Base-by-base conservation (phyloP, 352 stramenopile genomes). In the Sclerospora graminicola region DNA sequence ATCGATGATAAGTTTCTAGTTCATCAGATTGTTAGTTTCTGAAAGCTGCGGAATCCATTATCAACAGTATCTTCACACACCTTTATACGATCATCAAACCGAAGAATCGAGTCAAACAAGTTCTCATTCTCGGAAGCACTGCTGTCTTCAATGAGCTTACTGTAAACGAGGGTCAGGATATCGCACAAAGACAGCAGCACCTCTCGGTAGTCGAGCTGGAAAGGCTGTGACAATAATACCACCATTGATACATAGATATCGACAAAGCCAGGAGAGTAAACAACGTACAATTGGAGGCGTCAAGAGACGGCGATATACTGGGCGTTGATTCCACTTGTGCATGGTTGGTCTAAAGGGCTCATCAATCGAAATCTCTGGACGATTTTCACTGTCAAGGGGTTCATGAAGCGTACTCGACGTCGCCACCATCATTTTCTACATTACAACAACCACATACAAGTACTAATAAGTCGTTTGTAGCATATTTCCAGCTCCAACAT, bases 391-490 rank as follows among this genome's bases (percentile, higher is more conserved):
- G 26, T 57, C 60, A 8, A 74, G 37, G 23, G 69, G 64, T 45
- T 81, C 66, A 33, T 91, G 70, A 15, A 91, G 56, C 16, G 77
- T 64, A 18, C 57, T 80, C 8, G 65, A 82, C 19, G 80, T 83
- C 20, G 77, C 77, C 30, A 91, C 77, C 67, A 91, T 83, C 47
- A 91, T 63, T 79, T 91, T 91, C 74, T 86, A 52, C 14, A n/a
- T 41, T 31, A 9, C n/a, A 21, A 19, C 8, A 6, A 21, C 42
- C 20, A 42, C 16, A 51, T 2, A 37, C 7, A 47, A 0, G 32
- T 23, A 20, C 13, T 8, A n/a, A 3, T 6, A 26, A 26, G 21
- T 26, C 21, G 21, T n/a, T n/a, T n/a, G n/a, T n/a, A n/a, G n/a
- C n/a, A n/a, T n/a, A n/a, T n/a, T n/a, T n/a, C n/a, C n/a, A n/a